Base-by-base conservation (phyloP, 805 yeast genomes). In the Pichia rugopelliculosa region DNA sequence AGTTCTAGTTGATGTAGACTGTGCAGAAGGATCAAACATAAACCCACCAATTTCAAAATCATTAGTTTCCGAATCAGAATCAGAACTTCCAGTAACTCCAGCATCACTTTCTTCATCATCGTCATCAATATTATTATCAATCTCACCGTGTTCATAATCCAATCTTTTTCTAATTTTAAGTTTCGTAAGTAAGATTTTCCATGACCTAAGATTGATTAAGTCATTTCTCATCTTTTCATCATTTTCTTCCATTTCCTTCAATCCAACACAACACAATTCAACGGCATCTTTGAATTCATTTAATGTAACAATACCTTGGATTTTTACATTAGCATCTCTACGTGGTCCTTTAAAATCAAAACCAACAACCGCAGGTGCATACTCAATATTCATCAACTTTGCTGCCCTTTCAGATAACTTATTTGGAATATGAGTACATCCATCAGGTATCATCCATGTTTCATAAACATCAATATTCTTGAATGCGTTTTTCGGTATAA, bases 391-490 rank as follows among this genome's bases (percentile, higher is more conserved):
- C 11, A 90, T 57, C 0, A 80, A 59, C 49, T 75, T 75, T 0
- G 95, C 95, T 0, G 98, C 96, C 42, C 71, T 72, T 36, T 76
- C 79, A 0, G 85, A 79, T 48, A 73, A 64, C 36, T 76, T 73
- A 55, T 76, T 65, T 6, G 73, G 68, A 6, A 89, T 66, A 46
- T 87, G 75, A 11, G 69, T 75, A 9, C 87, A 95, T 21, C 91
- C 90, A 17, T 67, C 72, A 0, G 99, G 99, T 2, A 91, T 67
- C 98, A 91, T 91, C 39, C 79, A 69, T 0, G 82, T 77, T 1
- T 75, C 76, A 64, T 85, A 91, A 2, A 89, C 65, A 57, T 91
- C 98, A 43, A 91, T 76, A 53, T 91, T 89, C 0, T 95, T 95
- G 61, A 71, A 91, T 1, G 82, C 80, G 60, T 88, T 88, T 55